Evolutionary conservation across 305 asterid genomes (phyloP), one percentile per base, ranked within the genome.

Genomic region (Vinca major): DNA sequence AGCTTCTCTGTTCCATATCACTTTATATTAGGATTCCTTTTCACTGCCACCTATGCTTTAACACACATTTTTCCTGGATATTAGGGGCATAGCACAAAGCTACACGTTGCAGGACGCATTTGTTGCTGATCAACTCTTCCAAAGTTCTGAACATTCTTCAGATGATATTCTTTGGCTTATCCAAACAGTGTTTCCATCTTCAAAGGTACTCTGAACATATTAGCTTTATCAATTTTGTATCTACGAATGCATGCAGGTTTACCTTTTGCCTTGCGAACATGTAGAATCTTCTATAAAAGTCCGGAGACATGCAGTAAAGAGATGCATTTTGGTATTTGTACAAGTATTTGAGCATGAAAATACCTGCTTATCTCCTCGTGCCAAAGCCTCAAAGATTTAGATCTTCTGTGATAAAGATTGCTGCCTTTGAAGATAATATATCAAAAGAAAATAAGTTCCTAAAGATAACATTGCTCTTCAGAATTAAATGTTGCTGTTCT

Each of bases 131-230:
- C 84, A 84, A 86, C 86, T 93, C 65, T 91, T 91, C 77, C 97
- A 86, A 78, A 83, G 86, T 80, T 79, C 96, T 69, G 91, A 87
- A 72, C 83, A 87, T 78, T 85, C 91, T 71, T 76, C 89, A 41
- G 96, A 89, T 79, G 99, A 93, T 81, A 91, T 93, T 65, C 92
- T 93, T 71, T 93, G 95, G 92, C 99, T 93, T 75, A 85, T 86
- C 71, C 84, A 86, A 73, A 72, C 99, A 17, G 83, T 86, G 67
- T 80, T 83, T 77, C 84, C 97, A 71, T 86, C 89, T 49, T 71
- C 86, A 43, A 91, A 93, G 99, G 99, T 89, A 73, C 73, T 72
- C 52, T 62, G 55, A 40, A 47, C 45, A 61, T 62, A 69, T 43
- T 70, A 49, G n/a, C 43, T 48, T n/a, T 44, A 17, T 65, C 10